Evolutionary conservation across 345 rosid genomes (phyloP), one percentile per base, ranked within the genome.

Genomic region (Citrus reticulata): DNA sequence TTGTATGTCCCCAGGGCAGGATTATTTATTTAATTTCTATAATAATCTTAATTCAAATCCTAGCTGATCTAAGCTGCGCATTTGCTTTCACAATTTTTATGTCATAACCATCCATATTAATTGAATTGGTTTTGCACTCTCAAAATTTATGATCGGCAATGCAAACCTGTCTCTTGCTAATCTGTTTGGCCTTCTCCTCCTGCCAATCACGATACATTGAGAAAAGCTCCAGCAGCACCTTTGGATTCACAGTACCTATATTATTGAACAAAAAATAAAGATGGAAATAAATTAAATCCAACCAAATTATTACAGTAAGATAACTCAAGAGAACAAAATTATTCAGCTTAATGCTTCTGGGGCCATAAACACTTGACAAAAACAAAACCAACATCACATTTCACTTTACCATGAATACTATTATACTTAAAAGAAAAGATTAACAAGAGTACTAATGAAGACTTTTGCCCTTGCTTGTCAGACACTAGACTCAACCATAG

Each of bases 161-260:
- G 75, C 68, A 30, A 20, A 91, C 99, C 98, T 95, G 99, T 73
- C 82, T 90, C 79, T 80, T 89, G 92, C 93, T 86, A 29, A 92
- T 92, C 70, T 88, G 80, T 80, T 83, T 84, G 73, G 81, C 86
- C 86, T 88, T 90, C 76, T 58, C 84, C 66, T 92, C 94, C 73
- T 92, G 97, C 97, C 97, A 95, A 57, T 89, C 90, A 16, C 90
- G 91, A 71, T 92, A 94, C 79, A 89, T 78, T 4, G 97, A 89
- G 89, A 96, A 91, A 76, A 96, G 95, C 89, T 96, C 97, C 76
- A 88, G 61, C 29, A 96, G 83, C 81, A 92, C 90, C 80, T 94
- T 87, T 6, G 98, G 98, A 80, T 93, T 84, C 27, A 96, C 91
- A 2, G 90, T 83, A 85, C 86, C 97, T 95, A 62, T 46, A 46